A percentile compares a stretch with the other conserved stretches of the same genome.
Conservation (phyloP, 2,329 filamentous ascomycete genomes). For the Aspergillus arachidicola region DNA sequence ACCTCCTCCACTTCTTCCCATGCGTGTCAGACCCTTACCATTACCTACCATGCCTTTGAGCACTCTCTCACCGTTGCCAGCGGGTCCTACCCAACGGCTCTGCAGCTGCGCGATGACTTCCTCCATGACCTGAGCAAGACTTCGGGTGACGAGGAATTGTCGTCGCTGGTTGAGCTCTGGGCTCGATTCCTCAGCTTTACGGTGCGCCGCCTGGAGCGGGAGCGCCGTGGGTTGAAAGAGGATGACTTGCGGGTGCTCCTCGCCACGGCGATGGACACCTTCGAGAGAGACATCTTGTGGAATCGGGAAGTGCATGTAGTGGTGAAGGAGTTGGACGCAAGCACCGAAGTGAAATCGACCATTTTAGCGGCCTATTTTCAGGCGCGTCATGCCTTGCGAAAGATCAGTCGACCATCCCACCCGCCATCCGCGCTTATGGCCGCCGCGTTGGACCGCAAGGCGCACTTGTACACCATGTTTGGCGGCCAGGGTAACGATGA, state of each 20-base stretch:
- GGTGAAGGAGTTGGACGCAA: conserved; percentile 10
- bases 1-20: neutral
- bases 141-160: conserved; percentile 6
- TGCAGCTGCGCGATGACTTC: conserved; percentile 17
- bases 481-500: conserved; percentile 34
- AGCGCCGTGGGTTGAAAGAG: conserved; percentile 5
- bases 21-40: conserved; percentile 13
- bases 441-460: neutral
- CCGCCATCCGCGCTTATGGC: neutral
- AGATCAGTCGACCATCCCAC: neutral
- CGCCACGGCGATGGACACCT: conserved; percentile 4
- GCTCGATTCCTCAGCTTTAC: conserved; percentile 17
- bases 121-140: conserved; percentile 11
- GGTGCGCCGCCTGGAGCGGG: conserved; percentile 12
- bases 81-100: conserved; percentile 13
- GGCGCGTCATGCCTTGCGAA: neutral
- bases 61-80: conserved; percentile 14
- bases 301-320: conserved; percentile 13
- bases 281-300: conserved; percentile 12
- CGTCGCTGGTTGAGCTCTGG: conserved; percentile 17
- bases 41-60: conserved; percentile 11
- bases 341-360: neutral
- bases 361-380: neutral
- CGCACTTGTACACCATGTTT: conserved; percentile 21
- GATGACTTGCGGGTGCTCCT: conserved; percentile 2